A percentile compares a stretch with the other conserved stretches of the same genome.
Conservation (phyloP, 2,329 filamentous ascomycete genomes). For the Sphaerostilbella broomeana region DNA sequence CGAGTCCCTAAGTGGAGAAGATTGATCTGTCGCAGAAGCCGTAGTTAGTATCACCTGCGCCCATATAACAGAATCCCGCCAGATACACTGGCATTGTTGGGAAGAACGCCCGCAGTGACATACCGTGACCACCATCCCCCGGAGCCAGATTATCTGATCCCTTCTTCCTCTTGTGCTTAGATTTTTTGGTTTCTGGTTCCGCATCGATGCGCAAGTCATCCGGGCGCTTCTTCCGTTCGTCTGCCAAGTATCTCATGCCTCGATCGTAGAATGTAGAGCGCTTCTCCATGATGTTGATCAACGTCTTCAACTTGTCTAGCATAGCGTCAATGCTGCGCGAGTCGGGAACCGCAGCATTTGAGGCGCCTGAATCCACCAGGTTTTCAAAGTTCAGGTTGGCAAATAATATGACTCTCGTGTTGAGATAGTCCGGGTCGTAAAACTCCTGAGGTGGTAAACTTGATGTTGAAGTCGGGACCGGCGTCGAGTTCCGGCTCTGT, state of each 20-base stretch:
- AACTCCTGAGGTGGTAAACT: conserved; percentile 49
- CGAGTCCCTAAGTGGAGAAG: conserved; percentile 46
- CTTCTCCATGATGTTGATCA: conserved; percentile 61
- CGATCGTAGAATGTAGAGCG: conserved; percentile 63
- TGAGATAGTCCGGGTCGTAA: conserved; percentile 59
- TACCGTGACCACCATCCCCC: conserved; percentile 36
- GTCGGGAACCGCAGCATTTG: conserved; percentile 53
- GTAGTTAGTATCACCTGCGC: neutral
- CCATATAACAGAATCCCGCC: neutral
- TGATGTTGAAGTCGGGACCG: conserved; percentile 40
- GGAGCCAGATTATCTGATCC: conserved; percentile 54
- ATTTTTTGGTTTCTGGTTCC: conserved; percentile 48
- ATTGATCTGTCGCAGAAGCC: conserved; percentile 36
- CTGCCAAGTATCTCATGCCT: conserved; percentile 64
- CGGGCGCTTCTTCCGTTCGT: conserved; percentile 55
- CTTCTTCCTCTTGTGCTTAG: conserved; percentile 75
- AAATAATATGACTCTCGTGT: conserved; percentile 53
- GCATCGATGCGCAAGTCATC: conserved; percentile 46
- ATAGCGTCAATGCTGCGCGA: conserved; percentile 58
- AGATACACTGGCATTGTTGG: neutral
- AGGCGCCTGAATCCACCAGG: conserved; percentile 56
- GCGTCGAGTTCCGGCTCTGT: conserved; percentile 74
- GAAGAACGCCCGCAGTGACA: conserved; percentile 5
- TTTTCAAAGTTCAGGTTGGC: conserved; percentile 61
- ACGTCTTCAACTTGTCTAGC: conserved; percentile 55